A percentile compares a stretch with the other conserved stretches of the same genome.
Conservation (phyloP, 805 yeast species). For the Teunomyces atbi region DNA sequence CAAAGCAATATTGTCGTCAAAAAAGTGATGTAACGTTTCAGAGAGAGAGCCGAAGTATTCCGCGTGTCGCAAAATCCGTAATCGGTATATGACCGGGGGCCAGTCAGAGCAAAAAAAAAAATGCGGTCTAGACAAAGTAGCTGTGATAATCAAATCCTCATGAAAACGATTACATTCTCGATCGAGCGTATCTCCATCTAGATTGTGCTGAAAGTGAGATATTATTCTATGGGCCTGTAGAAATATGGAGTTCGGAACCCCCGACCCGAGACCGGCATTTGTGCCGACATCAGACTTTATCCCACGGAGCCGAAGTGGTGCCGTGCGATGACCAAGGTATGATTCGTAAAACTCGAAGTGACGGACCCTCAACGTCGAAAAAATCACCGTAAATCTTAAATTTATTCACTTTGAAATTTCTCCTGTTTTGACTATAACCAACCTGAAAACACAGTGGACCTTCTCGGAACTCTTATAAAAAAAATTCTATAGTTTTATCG, state of each 20-base stretch:
- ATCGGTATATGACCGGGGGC: neutral
- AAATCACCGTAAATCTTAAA: constrained; percentile 2
- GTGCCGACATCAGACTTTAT: neutral
- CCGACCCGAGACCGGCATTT: neutral
- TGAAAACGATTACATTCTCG: too few relatives aligned
- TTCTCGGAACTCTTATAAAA: too few relatives aligned
- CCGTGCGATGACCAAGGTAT: constrained; percentile 1
- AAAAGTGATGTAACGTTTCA: constrained; percentile 11
- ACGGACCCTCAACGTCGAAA: neutral
- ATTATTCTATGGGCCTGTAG: neutral
- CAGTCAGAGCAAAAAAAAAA: neutral
- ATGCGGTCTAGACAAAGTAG: neutral
- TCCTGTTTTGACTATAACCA: neutral
- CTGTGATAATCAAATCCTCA: neutral
- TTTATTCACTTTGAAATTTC: neutral
- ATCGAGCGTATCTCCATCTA: too few relatives aligned
- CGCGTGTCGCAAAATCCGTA: constrained; percentile 1
- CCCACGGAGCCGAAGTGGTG: constrained; percentile 2
- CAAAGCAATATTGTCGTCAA: constrained; percentile 7
- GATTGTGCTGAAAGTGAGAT: too few relatives aligned
- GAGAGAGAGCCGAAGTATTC: neutral
- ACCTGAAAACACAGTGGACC: too few relatives aligned
- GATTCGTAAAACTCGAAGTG: neutral
- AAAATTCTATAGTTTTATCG: too few relatives aligned
- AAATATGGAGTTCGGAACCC: neutral